Percentiles rank a stretch among this genome's conserved stretches.
Evolutionary conservation across 768 basidiomycete genomes (phyloP).

Genomic region (Lyophyllum semitale): DNA sequence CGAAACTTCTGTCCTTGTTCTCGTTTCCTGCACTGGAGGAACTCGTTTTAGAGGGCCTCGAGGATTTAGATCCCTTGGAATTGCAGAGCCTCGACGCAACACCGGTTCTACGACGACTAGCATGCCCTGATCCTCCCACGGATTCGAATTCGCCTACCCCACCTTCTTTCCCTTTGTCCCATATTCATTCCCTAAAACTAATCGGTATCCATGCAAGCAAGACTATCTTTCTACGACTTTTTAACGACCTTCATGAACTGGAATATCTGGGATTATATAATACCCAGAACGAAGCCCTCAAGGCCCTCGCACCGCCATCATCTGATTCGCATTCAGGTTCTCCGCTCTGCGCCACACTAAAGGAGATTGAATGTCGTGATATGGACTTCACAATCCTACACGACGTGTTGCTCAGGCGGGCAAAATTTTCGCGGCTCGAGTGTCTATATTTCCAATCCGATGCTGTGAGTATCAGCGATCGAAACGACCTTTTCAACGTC

Average conservation of each 20-base stretch:
- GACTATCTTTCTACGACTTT: constrained; percentile 24
- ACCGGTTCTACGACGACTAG: constrained; percentile 36
- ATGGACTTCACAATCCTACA: constrained; percentile 22
- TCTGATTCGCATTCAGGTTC: not conserved
- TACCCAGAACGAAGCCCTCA: constrained; percentile 24
- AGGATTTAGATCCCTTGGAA: constrained; percentile 33
- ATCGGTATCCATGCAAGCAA: constrained; percentile 25
- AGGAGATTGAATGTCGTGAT: constrained; percentile 28
- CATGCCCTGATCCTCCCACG: not conserved
- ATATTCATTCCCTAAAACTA: constrained; percentile 32
- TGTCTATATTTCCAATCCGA: constrained; percentile 19
- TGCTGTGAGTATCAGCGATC: not conserved
- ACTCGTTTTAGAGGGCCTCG: constrained; percentile 47
- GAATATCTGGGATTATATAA: constrained; percentile 22
- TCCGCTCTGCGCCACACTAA: constrained; percentile 22
- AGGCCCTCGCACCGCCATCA: constrained; percentile 12
- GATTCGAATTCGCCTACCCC: not conserved
- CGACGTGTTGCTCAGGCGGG: constrained; percentile 21
- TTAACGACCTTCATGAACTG: constrained; percentile 26
- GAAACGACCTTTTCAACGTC: constrained; percentile 8
- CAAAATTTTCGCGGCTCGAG: constrained; percentile 10
- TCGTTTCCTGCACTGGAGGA: constrained; percentile 35
- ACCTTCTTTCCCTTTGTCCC: constrained; percentile 20
- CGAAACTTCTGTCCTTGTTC: constrained; percentile 39
- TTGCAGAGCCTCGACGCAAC: constrained; percentile 33